Conservation (phyloP, 305 asterid genomes). For the Fraxinus nigra region DNA sequence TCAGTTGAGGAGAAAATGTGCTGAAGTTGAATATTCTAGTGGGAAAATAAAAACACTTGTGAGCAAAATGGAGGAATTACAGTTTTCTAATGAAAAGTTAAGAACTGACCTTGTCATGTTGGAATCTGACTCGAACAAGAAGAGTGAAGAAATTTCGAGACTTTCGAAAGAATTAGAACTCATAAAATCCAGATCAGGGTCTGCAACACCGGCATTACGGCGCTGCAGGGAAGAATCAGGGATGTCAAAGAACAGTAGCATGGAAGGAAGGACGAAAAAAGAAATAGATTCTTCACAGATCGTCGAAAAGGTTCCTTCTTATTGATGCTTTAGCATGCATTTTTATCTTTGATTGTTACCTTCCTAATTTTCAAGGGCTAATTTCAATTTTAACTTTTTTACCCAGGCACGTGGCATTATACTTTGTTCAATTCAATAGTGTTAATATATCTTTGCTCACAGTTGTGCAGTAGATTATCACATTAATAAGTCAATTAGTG, state of each 20-base stretch:
- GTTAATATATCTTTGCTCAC: slow-evolving; percentile 15
- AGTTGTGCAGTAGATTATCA: not conserved
- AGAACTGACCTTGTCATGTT: slow-evolving; percentile 36
- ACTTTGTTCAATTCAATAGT: not conserved
- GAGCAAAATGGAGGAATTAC: slow-evolving; percentile 46
- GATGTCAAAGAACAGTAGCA: slow-evolving; percentile 25
- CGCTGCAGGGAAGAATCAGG: slow-evolving; percentile 33
- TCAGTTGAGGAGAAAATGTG: slow-evolving; percentile 39
- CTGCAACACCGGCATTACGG: slow-evolving; percentile 40
- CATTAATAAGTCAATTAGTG: not conserved
- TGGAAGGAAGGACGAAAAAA: slow-evolving; percentile 32
- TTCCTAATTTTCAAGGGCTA: not conserved
- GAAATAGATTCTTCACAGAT: slow-evolving; percentile 34
- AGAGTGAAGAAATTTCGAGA: slow-evolving; percentile 46
- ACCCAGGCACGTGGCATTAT: not conserved
- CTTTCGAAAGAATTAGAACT: slow-evolving; percentile 46
- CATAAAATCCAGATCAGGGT: slow-evolving; percentile 38
- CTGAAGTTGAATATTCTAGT: slow-evolving; percentile 50
- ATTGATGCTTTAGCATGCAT: not conserved
- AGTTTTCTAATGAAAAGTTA: slow-evolving; percentile 38
- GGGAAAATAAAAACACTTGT: slow-evolving; percentile 44
- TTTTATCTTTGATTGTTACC: slow-evolving; percentile 1
- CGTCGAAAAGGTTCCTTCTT: slow-evolving; percentile 42
- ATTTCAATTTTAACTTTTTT: not conserved
- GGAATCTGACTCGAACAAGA: slow-evolving; percentile 45